A percentile compares a stretch with the other conserved stretches of the same genome.
Evolutionary conservation across 768 basidiomycete genomes (phyloP).

Genomic region (Candolleomyces eurysporus): DNA sequence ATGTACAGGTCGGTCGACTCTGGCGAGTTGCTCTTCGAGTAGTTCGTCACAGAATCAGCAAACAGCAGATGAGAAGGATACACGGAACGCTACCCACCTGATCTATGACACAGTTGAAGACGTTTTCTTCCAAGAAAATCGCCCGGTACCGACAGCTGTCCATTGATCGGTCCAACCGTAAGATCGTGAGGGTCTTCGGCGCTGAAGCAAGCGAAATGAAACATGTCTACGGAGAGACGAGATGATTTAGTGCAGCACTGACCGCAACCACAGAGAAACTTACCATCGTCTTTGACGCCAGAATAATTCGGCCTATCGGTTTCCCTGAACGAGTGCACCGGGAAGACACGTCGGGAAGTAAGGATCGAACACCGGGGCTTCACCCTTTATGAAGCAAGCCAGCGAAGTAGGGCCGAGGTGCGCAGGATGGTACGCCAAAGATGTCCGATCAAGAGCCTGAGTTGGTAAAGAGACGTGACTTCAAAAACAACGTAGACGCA

Average conservation of each 20-base stretch:
- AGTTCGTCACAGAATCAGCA: too few relatives aligned
- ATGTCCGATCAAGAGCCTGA: conserved; percentile 25
- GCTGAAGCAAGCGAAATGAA: conserved; percentile 90
- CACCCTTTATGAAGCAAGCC: conserved; percentile 69
- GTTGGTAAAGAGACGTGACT: background rate
- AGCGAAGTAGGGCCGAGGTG: conserved; percentile 80
- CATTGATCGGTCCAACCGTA: conserved; percentile 75
- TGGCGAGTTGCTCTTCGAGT: too few relatives aligned
- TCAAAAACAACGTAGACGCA: conserved; percentile 11
- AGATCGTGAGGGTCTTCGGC: conserved; percentile 81
- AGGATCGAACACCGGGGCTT: conserved; percentile 1
- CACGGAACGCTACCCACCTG: too few relatives aligned
- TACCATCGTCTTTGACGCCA: conserved; percentile 76
- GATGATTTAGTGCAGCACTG: background rate
- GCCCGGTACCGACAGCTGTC: conserved; percentile 84
- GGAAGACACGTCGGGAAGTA: conserved; percentile 1
- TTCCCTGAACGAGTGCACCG: conserved; percentile 84
- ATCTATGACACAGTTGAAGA: conserved; percentile 41
- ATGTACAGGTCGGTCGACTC: too few relatives aligned
- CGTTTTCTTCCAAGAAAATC: conserved; percentile 74
- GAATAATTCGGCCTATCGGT: conserved; percentile 80
- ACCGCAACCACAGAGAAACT: conserved; percentile 12
- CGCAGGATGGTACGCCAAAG: conserved; percentile 77
- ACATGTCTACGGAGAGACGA: conserved; percentile 54
- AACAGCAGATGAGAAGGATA: too few relatives aligned